phyloP scores from a whole-genome alignment of 2,329 filamentous ascomycete species.

The Alternaria triticimaculans region DNA sequence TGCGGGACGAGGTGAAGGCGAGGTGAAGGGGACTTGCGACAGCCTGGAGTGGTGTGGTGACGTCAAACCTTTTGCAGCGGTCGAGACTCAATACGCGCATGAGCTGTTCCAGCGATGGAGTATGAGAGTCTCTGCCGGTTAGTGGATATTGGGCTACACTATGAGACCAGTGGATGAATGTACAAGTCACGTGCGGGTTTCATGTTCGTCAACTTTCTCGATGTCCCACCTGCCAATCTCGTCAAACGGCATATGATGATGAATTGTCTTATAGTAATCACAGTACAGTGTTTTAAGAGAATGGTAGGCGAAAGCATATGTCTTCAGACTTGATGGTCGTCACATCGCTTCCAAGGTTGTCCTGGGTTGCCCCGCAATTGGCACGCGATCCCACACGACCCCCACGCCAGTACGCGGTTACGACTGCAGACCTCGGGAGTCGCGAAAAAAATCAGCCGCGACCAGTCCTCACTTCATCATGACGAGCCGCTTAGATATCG shows the following conservation, averaged over 20 bases:
- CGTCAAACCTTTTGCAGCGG: background rate
- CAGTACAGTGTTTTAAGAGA: background rate
- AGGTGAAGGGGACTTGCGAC: background rate
- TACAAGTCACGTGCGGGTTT: background rate
- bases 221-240: background rate
- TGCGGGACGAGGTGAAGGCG: background rate
- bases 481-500: background rate
- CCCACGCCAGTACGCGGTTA: background rate
- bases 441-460: background rate
- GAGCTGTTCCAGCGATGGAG: background rate
- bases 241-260: background rate
- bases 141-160: background rate
- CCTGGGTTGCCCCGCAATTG: background rate
- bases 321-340: background rate
- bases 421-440: background rate
- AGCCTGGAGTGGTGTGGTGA: background rate
- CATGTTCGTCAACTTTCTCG: background rate
- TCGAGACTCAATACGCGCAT: background rate
- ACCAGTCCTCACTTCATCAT: background rate
- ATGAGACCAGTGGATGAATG: background rate
- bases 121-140: background rate
- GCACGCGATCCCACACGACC: background rate
- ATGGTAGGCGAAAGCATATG: background rate
- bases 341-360: background rate
- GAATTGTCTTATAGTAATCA: accelerated